These are phyloP conservation scores for Colletotrichum sp. DNA, from an alignment of 2,329 filamentous ascomycete genomes.

Conservation along the genomic window DNA sequence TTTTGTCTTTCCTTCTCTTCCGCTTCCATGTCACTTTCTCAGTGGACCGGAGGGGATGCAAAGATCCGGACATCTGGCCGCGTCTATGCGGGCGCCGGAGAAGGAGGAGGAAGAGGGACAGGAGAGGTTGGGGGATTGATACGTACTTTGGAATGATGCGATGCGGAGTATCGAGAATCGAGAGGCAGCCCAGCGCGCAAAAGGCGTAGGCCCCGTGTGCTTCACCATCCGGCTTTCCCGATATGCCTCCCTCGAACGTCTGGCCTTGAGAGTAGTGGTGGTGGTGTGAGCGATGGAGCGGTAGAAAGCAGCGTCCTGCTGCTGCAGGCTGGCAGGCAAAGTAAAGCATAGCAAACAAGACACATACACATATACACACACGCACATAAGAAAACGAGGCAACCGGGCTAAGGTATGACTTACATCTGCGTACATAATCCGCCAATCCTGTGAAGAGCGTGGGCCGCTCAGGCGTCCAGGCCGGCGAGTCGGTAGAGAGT, in stretches of 20 bases:
- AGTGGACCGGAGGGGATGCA: conserved; percentile 29
- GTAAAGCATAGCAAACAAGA: background rate
- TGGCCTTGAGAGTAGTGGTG: conserved; percentile 62
- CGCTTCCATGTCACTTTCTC: conserved; percentile 38
- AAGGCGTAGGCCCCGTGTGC: conserved; percentile 97
- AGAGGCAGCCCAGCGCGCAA: conserved; percentile 87
- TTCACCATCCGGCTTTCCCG: conserved; percentile 82
- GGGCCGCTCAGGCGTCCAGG: conserved; percentile 63
- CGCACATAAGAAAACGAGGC: background rate
- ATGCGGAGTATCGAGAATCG: conserved; percentile 82
- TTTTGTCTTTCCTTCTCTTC: background rate
- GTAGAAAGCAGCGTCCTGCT: background rate
- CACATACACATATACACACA: background rate
- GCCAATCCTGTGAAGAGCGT: conserved; percentile 74
- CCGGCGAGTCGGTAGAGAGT: conserved; percentile 75
- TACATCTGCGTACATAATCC: conserved; percentile 82
- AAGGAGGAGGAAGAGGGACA: background rate
- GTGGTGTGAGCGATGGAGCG: background rate
- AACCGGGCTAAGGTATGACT: conserved; percentile 38
- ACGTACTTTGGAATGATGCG: conserved; percentile 74
- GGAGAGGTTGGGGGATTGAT: background rate
- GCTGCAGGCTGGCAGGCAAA: background rate
- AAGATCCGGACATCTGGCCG: background rate
- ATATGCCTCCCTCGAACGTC: conserved; percentile 94
- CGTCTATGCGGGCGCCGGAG: background rate